A percentile compares a stretch with the other conserved stretches of the same genome.
Evolutionary conservation across 2,329 filamentous ascomycete genomes (phyloP).

Genomic region (Aspergillus sp.): DNA sequence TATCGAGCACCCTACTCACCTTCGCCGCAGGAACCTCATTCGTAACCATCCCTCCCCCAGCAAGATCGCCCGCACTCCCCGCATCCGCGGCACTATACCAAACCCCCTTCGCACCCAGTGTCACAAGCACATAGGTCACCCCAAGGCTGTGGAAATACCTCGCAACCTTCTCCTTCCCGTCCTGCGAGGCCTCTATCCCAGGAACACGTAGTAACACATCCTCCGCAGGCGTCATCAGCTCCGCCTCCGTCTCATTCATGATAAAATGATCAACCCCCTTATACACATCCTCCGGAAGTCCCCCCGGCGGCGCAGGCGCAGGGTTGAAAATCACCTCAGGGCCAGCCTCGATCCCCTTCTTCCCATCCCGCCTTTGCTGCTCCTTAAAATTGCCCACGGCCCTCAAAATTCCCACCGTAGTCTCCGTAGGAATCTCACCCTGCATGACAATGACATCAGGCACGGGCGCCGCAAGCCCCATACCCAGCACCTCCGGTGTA

Average conservation of each 20-base stretch:
- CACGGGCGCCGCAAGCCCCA: conserved; percentile 37
- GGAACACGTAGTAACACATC: conserved; percentile 29
- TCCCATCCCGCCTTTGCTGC: conserved; percentile 45
- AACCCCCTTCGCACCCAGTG: conserved; percentile 77
- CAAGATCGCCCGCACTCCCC: conserved; percentile 42
- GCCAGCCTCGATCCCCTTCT: conserved; percentile 33
- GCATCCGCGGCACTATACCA: conserved; percentile 59
- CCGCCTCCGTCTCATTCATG: conserved; percentile 87
- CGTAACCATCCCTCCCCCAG: conserved; percentile 29
- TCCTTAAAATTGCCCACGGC: conserved; percentile 32
- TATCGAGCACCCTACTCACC: conserved; percentile 76
- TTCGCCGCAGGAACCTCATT: conserved; percentile 61
- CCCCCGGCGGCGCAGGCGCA: conserved; percentile 76
- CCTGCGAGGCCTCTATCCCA: conserved; percentile 36
- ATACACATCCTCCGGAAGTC: conserved; percentile 67
- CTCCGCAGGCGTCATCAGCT: conserved; percentile 62
- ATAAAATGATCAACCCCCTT: conserved; percentile 72
- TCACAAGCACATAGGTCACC: conserved; percentile 77
- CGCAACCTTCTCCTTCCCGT: conserved; percentile 56
- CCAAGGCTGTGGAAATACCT: conserved; percentile 65
- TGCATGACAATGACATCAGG: conserved; percentile 72
- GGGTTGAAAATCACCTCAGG: conserved; percentile 79
- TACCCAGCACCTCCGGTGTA: conserved; percentile 38
- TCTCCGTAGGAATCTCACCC: conserved; percentile 70
- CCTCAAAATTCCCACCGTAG: conserved; percentile 61